Base-by-base conservation (phyloP, 2,329 filamentous ascomycete genomes). In the Pseudocercospora musae region DNA sequence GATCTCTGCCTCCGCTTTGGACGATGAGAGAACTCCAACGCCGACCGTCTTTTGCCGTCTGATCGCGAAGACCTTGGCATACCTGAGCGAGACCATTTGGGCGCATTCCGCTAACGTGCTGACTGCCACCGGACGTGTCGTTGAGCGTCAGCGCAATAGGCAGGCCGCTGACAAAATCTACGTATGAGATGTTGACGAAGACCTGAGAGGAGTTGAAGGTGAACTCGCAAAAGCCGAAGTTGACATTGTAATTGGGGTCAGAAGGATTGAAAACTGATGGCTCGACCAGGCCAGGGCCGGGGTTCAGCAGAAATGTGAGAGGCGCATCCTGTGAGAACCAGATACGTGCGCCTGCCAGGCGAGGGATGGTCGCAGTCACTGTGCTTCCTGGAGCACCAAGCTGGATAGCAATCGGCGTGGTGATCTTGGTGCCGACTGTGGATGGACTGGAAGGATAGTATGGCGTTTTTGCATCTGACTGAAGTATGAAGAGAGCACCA, bases 1-100 rank as follows among this genome's bases (percentile, higher is more conserved):
- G 71, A 50, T 78, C 75, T 33, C 75, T 74, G 44, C 73, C 69
- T 46, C 70, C 70, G 20, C 53, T 67, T 42, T 69, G 65, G 59
- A 85, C 77, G 59, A 86, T 79, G 48, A 90, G 80, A 63, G 85
- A 80, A 66, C 85, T 81, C 89, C 89, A 91, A 1, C 82, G 82
- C 46, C 79, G 75, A 4, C 82, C 81, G 69, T 91, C 88, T 33
- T 72, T 76, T 2, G 70, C 66, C 1, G 84, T 78, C 73, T 91
- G 88, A 4, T 78, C 78, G 44, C 76, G 77, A 21, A 91, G 76
- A 1, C 77, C 82, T 2, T 77, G 74, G 63, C 83, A 84, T 29
- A 91, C 76, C 27, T 74, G 78, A 29, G 82, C 78, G 8, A 90
- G 77, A 2, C 87, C 87, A 66, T 85, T 77, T 0, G 80, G 64